Evolutionary conservation across 805 yeast species (phyloP).

Genomic region (Middelhovenomyces tepae): DNA sequence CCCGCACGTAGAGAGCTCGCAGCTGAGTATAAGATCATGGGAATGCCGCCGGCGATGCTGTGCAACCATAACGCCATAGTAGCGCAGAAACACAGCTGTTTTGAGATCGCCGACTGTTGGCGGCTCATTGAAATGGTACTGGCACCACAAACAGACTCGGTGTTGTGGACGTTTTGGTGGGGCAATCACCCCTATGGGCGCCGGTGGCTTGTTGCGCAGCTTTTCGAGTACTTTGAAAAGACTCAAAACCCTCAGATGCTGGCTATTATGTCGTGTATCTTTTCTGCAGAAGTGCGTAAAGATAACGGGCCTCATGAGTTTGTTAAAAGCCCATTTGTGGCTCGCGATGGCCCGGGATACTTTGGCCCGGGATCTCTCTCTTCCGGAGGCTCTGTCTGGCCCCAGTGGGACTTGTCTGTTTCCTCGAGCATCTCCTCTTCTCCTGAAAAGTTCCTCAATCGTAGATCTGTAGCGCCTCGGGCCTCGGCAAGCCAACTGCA

Average conservation of each 20-base stretch:
- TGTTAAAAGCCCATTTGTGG: no score
- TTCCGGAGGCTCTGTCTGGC: no score
- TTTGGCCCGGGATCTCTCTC: no score
- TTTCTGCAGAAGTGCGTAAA: slow-evolving; percentile 43
- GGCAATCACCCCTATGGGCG: slow-evolving; percentile 74
- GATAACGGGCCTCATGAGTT: slow-evolving; percentile 19
- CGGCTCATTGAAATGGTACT: slow-evolving; percentile 24
- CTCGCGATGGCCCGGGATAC: no score
- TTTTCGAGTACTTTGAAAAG: slow-evolving; percentile 55
- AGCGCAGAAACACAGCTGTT: slow-evolving; percentile 53
- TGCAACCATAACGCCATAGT: slow-evolving; percentile 65
- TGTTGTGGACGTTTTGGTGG: slow-evolving; percentile 43
- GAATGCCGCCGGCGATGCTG: slow-evolving; percentile 45
- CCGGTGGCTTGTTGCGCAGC: slow-evolving; percentile 50
- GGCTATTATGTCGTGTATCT: slow-evolving; percentile 75
- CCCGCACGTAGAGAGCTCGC: slow-evolving; percentile 65
- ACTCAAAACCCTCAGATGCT: slow-evolving; percentile 75
- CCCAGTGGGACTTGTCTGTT: no score
- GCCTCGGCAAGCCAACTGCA: no score
- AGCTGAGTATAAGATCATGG: slow-evolving; percentile 31
- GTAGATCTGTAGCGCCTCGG: no score
- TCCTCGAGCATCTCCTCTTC: no score
- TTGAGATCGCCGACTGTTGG: slow-evolving; percentile 71
- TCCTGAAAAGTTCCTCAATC: no score
- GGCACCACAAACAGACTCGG: background rate